Percentiles rank a stretch among this genome's conserved stretches.
Evolutionary conservation across 2,329 filamentous ascomycete species (phyloP).

Genomic region (Scedosporium apiospermum): DNA sequence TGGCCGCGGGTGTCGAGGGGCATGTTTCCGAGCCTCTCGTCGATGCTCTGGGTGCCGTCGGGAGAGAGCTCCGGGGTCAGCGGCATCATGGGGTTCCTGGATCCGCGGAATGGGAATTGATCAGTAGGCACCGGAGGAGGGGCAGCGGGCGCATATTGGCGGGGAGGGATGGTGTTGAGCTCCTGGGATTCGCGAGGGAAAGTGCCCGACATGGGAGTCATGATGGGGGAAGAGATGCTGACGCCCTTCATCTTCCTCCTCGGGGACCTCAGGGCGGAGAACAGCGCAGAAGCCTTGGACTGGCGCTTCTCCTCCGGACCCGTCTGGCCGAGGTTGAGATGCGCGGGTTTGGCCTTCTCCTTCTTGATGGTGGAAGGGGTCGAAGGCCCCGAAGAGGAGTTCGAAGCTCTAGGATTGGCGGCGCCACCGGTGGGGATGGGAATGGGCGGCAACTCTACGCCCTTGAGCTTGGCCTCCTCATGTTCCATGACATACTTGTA

Average conservation of each 20-base stretch:
- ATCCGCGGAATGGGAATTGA: slow-evolving; percentile 17
- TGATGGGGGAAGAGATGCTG: slow-evolving; percentile 55
- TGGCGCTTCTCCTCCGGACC: slow-evolving; percentile 38
- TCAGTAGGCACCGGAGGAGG: slow-evolving; percentile 46
- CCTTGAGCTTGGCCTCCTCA: slow-evolving; percentile 57
- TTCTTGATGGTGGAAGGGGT: slow-evolving; percentile 25
- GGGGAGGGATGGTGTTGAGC: slow-evolving; percentile 46
- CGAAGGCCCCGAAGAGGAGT: neutral
- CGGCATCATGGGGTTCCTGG: slow-evolving; percentile 13
- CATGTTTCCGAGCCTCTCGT: slow-evolving; percentile 41
- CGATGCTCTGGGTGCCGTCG: slow-evolving; percentile 30
- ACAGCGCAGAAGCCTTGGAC: slow-evolving; percentile 48
- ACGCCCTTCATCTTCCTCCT: slow-evolving; percentile 41
- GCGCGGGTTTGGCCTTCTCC: slow-evolving; percentile 37
- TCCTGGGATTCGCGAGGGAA: slow-evolving; percentile 50
- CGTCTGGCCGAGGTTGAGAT: slow-evolving; percentile 34
- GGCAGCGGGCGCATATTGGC: slow-evolving; percentile 47
- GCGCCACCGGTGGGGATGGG: slow-evolving; percentile 2
- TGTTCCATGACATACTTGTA: slow-evolving; percentile 91
- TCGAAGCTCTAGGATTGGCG: neutral
- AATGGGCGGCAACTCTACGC: slow-evolving; percentile 21
- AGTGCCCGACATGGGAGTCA: slow-evolving; percentile 51
- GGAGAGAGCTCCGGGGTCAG: slow-evolving; percentile 38
- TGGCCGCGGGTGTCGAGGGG: slow-evolving; percentile 20
- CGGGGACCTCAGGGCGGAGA: slow-evolving; percentile 54